phyloP scores from a whole-genome alignment of 1,139 yeast genomes.

The Zygotorulaspora mrakii region DNA sequence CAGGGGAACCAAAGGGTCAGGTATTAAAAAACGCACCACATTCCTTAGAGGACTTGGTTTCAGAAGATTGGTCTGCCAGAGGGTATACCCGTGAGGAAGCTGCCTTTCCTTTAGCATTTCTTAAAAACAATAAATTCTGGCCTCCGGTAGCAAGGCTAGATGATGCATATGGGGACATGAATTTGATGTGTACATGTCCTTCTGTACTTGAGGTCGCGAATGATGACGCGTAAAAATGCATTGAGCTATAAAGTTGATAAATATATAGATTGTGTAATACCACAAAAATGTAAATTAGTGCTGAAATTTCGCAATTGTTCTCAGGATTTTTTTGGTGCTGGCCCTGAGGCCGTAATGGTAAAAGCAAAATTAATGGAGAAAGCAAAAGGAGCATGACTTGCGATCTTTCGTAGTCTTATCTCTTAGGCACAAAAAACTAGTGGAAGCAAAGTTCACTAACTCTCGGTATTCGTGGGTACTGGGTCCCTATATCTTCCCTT shows the following conservation, averaged over 20 bases:
- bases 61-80: constrained; percentile 70
- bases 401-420: background rate
- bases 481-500: too few relatives aligned
- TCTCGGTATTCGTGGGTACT: too few relatives aligned
- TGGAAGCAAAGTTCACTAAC: too few relatives aligned
- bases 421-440: background rate
- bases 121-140: constrained; percentile 83
- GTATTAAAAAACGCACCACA: constrained; percentile 92
- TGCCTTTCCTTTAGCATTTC: constrained; percentile 78
- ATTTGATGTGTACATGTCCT: constrained; percentile 91
- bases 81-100: constrained; percentile 93
- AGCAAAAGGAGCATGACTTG: too few relatives aligned
- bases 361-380: too few relatives aligned
- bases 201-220: constrained; percentile 64
- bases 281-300: background rate
- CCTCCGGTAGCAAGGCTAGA: constrained; percentile 90
- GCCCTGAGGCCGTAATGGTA: too few relatives aligned
- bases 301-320: background rate
- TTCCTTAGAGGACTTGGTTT: constrained; percentile 70
- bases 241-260: constrained; percentile 1
- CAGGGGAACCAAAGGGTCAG: constrained; percentile 62
- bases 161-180: constrained; percentile 91
- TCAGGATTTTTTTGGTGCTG: too few relatives aligned
- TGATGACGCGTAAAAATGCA: constrained; percentile 6
- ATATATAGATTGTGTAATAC: background rate